phyloP scores from a whole-genome alignment of 2,329 filamentous ascomycete genomes.

The Claviceps arundinis region DNA sequence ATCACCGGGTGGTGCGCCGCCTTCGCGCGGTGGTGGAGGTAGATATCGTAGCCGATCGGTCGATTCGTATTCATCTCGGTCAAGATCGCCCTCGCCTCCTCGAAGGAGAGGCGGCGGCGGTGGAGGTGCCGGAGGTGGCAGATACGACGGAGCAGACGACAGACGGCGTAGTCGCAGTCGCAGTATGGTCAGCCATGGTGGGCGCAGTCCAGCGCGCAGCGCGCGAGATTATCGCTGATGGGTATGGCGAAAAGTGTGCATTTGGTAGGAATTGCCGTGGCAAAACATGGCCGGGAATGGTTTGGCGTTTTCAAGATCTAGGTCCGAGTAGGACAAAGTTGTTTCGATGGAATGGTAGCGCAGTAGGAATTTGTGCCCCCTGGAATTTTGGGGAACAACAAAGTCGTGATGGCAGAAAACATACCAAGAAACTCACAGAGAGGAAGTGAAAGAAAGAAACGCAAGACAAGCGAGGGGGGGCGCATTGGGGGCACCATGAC shows the following conservation, averaged over 20 bases:
- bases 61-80: constrained; percentile 33
- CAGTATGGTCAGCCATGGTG: constrained; percentile 29
- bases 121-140: constrained; percentile 19
- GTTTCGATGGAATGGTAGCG: not conserved
- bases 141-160: constrained; percentile 4
- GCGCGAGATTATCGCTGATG: constrained; percentile 21
- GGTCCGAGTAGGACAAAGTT: not conserved
- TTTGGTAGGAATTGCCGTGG: not conserved
- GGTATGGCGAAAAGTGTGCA: not conserved
- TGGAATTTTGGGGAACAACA: too few species aligned
- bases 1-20: constrained; percentile 30
- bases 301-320: not conserved
- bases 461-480: too few species aligned
- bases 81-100: constrained; percentile 25
- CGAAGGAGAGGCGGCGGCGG: constrained; percentile 19
- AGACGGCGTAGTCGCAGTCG: constrained; percentile 35
- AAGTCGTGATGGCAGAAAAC: too few species aligned
- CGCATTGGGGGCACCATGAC: not conserved
- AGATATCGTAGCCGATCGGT: constrained; percentile 33
- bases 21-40: constrained; percentile 16
- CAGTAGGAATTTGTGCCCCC: not conserved
- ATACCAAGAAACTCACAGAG: too few species aligned
- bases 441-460: too few species aligned
- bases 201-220: constrained; percentile 27
- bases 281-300: not conserved